Percentiles rank a stretch among this genome's conserved stretches.
Evolutionary conservation across 2,329 filamentous ascomycete genomes (phyloP).

Genomic region (Aspergillus uvarum): DNA sequence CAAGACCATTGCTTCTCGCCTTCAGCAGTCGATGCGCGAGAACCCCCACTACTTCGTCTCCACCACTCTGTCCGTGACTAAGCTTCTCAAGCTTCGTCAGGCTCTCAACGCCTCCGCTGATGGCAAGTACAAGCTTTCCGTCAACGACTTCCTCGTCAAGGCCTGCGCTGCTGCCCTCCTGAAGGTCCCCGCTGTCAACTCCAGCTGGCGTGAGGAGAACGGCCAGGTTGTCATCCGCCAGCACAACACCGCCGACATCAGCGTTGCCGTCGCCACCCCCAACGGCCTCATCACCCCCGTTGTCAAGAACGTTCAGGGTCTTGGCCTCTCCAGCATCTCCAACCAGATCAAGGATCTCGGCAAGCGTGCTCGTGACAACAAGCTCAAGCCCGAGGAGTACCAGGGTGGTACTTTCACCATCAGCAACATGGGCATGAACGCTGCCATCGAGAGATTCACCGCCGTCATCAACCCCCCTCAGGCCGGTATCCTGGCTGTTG

Average conservation of each 20-base stretch:
- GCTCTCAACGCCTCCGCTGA: conserved; percentile 85
- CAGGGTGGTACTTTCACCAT: conserved; percentile 99
- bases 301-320: conserved; percentile 81
- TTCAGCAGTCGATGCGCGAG: conserved; percentile 83
- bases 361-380: conserved; percentile 92
- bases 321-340: conserved; percentile 87
- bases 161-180: conserved; percentile 82
- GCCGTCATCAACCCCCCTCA: conserved; percentile 99
- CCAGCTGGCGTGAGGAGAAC: conserved; percentile 80
- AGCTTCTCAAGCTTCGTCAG: conserved; percentile 93
- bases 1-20: conserved; percentile 92
- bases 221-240: conserved; percentile 81
- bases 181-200: conserved; percentile 95
- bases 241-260: conserved; percentile 90
- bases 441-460: conserved; percentile 92
- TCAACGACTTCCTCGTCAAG: conserved; percentile 99
- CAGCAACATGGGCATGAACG: conserved; percentile 99
- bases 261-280: conserved; percentile 91
- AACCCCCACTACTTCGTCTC: conserved; percentile 99
- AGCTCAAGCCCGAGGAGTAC: conserved; percentile 99
- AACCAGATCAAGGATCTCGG: conserved; percentile 90
- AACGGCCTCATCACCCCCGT: conserved; percentile 96
- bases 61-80: conserved; percentile 83
- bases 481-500: conserved; percentile 90
- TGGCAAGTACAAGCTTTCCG: conserved; percentile 98